Evolutionary conservation across 1,284 basidiomycete species (phyloP).

Genomic region (Trametes pubescens): DNA sequence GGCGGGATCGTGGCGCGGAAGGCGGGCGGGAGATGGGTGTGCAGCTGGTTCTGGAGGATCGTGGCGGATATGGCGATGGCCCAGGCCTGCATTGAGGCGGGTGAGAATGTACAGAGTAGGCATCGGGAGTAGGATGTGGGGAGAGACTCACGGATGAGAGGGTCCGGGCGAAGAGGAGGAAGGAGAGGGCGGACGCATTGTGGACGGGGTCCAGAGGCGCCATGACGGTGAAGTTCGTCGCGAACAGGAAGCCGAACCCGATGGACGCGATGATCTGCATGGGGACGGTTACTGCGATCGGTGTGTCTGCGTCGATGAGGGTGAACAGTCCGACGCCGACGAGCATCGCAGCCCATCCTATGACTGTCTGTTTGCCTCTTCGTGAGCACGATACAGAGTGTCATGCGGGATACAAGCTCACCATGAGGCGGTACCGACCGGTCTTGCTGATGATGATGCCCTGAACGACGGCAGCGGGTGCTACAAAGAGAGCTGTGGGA

Average conservation of each 20-base stretch:
- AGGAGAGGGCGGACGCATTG: slow-evolving; percentile 28
- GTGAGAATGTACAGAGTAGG: background rate
- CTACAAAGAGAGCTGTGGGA: too few species aligned
- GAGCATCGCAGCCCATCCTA: slow-evolving; percentile 37
- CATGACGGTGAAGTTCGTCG: slow-evolving; percentile 33
- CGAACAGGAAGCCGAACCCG: slow-evolving; percentile 39
- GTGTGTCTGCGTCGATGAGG: slow-evolving; percentile 26
- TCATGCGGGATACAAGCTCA: too few species aligned
- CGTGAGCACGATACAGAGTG: too few species aligned
- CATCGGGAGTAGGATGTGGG: too few species aligned
- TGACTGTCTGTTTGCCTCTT: slow-evolving; percentile 23
- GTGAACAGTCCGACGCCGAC: slow-evolving; percentile 38
- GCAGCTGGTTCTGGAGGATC: slow-evolving; percentile 43
- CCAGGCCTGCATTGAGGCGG: slow-evolving; percentile 44
- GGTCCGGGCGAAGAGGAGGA: slow-evolving; percentile 29
- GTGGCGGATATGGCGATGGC: slow-evolving; percentile 41
- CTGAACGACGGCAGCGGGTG: too few species aligned
- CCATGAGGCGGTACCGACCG: too few species aligned
- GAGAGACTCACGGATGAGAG: slow-evolving; percentile 22
- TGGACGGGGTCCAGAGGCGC: slow-evolving; percentile 29
- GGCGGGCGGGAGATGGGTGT: slow-evolving; percentile 14
- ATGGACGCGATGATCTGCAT: slow-evolving; percentile 40
- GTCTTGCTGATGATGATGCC: too few species aligned
- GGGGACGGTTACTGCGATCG: slow-evolving; percentile 30
- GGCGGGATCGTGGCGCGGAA: slow-evolving; percentile 38